Percentiles rank a stretch among this genome's conserved stretches.
These are phyloP conservation scores for Irpex lacteus DNA, from an alignment of 1,284 basidiomycete species.

Conservation along the genomic window DNA sequence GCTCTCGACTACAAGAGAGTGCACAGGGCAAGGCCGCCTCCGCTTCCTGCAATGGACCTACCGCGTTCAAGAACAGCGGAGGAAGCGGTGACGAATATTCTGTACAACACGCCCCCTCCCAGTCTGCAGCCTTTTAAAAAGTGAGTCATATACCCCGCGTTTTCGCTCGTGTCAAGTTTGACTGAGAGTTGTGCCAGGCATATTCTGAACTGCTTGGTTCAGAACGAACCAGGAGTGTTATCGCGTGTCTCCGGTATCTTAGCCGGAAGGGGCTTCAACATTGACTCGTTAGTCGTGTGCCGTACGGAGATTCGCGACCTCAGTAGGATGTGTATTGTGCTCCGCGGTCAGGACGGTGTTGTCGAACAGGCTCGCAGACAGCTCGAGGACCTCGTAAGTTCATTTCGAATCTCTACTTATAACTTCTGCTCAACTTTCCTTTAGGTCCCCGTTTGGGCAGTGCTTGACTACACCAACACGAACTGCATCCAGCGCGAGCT, in stretches of 20 bases:
- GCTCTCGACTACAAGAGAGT: conserved; percentile 91
- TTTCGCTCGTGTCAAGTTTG: neutral
- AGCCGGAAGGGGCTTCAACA: conserved; percentile 97
- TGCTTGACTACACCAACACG: conserved; percentile 93
- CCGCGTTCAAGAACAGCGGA: conserved; percentile 81
- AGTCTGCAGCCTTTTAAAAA: conserved; percentile 93
- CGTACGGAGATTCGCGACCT: conserved; percentile 97
- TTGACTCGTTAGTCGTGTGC: conserved; percentile 98
- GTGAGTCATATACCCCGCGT: conserved; percentile 38
- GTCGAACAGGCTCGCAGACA: conserved; percentile 96
- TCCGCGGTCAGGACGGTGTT: conserved; percentile 96
- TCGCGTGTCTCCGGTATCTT: conserved; percentile 97
- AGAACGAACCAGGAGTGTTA: conserved; percentile 98
- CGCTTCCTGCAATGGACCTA: conserved; percentile 71
- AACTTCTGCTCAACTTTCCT: neutral
- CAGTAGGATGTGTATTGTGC: conserved; percentile 97
- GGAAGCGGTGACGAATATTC: conserved; percentile 93
- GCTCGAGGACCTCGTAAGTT: conserved; percentile 82
- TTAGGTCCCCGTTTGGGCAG: conserved; percentile 96
- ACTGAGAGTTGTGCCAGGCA: conserved; percentile 53
- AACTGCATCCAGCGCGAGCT: conserved; percentile 45
- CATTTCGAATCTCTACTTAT: conserved; percentile 27
- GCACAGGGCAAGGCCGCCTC: conserved; percentile 72
- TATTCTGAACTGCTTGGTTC: conserved; percentile 96
- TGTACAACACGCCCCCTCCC: conserved; percentile 95